Evolutionary conservation across 805 yeast species (phyloP).

Genomic region (Torulaspora franciscae): DNA sequence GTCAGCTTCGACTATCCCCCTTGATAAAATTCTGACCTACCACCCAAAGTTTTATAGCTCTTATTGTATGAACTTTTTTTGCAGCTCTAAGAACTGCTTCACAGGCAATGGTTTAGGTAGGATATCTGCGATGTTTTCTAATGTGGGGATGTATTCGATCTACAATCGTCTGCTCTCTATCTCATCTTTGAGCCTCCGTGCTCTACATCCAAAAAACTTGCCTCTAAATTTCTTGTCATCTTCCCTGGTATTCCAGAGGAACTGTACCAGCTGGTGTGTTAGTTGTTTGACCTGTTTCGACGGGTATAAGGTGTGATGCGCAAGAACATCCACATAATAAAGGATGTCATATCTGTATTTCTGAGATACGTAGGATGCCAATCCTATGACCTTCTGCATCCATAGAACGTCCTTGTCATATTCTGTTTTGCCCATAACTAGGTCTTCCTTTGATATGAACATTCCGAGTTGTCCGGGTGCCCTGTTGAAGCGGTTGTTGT

Average conservation of each 20-base stretch:
- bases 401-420: constrained; percentile 9
- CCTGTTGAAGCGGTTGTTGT: not conserved
- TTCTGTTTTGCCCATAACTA: constrained; percentile 1
- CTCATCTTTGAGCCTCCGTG: not conserved
- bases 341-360: constrained; percentile 14
- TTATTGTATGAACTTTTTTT: too few species aligned
- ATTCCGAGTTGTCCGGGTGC: constrained; percentile 14
- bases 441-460: constrained; percentile 5
- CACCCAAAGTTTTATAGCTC: too few species aligned
- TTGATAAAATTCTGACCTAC: too few species aligned
- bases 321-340: constrained; percentile 11
- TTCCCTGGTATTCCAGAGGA: too few species aligned
- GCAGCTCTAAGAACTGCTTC: too few species aligned
- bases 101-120: too few species aligned
- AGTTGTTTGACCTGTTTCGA: not conserved
- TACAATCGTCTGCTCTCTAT: too few species aligned
- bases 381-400: constrained; percentile 13
- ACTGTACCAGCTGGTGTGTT: too few species aligned
- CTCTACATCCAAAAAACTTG: not conserved
- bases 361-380: constrained; percentile 14
- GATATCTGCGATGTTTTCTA: too few species aligned
- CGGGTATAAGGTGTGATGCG: constrained; percentile 8
- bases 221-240: too few species aligned
- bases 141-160: too few species aligned
- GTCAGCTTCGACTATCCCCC: too few species aligned